Evolutionary conservation across 2,329 filamentous ascomycete genomes (phyloP), one percentile per base, ranked within the genome.

Genomic region (Xylariales sp.): DNA sequence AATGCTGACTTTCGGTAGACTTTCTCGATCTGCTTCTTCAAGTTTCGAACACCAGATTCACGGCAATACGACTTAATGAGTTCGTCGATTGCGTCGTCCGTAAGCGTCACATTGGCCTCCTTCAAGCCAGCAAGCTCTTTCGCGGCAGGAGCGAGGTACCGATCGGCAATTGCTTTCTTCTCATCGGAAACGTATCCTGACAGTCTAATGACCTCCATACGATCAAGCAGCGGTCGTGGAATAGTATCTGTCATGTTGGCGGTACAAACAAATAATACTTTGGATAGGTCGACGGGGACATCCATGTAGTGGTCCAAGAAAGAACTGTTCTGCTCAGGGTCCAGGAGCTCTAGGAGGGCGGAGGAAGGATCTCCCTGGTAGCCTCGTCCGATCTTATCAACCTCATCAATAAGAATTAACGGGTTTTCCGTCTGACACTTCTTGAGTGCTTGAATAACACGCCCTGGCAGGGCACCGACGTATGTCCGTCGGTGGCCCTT

Each of bases 11-110:
- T 98, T 41, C 93, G 83, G 66, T 96, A 98, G 4, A 98, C 88
- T 70, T 98, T 98, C 62, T 98, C 93, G 45, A 98, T 98, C 62
- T 97, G 91, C 71, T 98, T 97, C 77, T 98, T 98, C 44, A 98
- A 69, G 57, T 98, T 98, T 49, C 93, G 84, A 7, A 98, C 94
- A 52, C 93, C 93, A 29, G 89, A 95, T 65, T 98, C 93, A 29
- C 93, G 86, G 66, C 90, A 96, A 69, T 98, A 98, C 17, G 88
- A 95, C 67, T 97, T 97, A 70, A 98, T 98, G 30, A 98, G 75
- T 63, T 98, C 93, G 55, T 93, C 85, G 30, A 98, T 94, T 11
- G 91, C 94, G 41, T 86, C 84, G 50, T 89, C 82, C 44, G 81
- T 83, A 29, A 98, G 72, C n/a, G 71, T 70, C n/a, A 98, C 90